phyloP scores from a whole-genome alignment of 2,329 filamentous ascomycete genomes.

The Sporothrix brasiliensis region DNA sequence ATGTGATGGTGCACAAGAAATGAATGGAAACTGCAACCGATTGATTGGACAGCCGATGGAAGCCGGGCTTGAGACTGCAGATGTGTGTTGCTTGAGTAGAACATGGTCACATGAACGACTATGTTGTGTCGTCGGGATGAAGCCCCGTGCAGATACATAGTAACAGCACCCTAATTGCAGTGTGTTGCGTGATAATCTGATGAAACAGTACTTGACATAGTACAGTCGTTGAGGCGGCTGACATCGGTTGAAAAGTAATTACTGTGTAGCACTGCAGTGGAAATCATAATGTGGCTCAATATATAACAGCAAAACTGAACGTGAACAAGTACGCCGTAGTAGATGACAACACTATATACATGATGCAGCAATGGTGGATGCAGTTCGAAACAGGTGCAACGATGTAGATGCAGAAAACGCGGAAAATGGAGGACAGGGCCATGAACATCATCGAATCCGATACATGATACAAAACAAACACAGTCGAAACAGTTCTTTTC shows the following conservation, averaged over 20 bases:
- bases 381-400: background rate
- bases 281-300: background rate
- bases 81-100: too few species aligned
- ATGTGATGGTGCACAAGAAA: background rate
- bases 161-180: too few species aligned
- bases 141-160: too few species aligned
- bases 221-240: too few species aligned
- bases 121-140: too few species aligned
- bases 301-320: background rate
- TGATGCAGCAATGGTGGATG: background rate
- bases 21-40: background rate
- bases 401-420: background rate
- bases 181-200: too few species aligned
- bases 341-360: constrained; percentile 11
- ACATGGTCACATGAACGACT: too few species aligned
- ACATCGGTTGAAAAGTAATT: too few species aligned
- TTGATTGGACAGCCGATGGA: background rate
- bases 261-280: background rate
- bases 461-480: background rate
- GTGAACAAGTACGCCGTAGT: background rate
- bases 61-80: background rate
- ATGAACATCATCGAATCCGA: background rate
- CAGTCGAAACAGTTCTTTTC: background rate
- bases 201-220: too few species aligned
- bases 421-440: background rate